phyloP scores from a whole-genome alignment of 768 basidiomycete genomes.

The Termitomyces sp. region DNA sequence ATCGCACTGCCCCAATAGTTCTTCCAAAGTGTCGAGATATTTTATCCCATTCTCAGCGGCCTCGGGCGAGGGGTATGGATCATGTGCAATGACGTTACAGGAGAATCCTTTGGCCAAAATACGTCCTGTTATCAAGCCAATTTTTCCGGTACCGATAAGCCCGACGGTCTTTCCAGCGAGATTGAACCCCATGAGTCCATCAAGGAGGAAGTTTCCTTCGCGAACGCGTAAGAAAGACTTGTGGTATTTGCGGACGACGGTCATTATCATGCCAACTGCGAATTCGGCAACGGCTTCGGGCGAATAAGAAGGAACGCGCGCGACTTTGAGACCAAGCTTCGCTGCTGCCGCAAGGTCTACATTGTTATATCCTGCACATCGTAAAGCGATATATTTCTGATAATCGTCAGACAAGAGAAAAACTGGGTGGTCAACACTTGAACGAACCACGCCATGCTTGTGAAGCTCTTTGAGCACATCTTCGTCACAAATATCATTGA shows the following conservation, averaged over 20 bases:
- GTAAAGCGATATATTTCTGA: conserved; percentile 35
- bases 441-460: conserved; percentile 30
- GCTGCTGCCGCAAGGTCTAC: conserved; percentile 30
- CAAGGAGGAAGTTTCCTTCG: conserved; percentile 41
- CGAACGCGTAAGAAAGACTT: conserved; percentile 41
- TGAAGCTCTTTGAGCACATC: conserved; percentile 26
- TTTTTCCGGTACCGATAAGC: conserved; percentile 39
- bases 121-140: conserved; percentile 36
- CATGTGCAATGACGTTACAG: conserved; percentile 34
- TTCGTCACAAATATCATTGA: conserved; percentile 36
- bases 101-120: conserved; percentile 36
- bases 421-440: background rate
- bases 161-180: conserved; percentile 38
- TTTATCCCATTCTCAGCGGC: conserved; percentile 32
- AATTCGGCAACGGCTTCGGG: conserved; percentile 42
- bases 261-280: conserved; percentile 41
- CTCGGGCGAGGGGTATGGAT: conserved; percentile 29
- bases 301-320: conserved; percentile 37
- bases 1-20: conserved; percentile 30
- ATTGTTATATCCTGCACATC: conserved; percentile 40
- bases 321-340: conserved; percentile 30
- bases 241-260: conserved; percentile 40
- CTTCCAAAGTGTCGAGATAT: conserved; percentile 32
- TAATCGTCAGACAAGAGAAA: background rate
- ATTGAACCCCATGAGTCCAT: conserved; percentile 38